Base-by-base conservation (phyloP, 164 flowering plant species). In the Macadamia integrifolia region DNA sequence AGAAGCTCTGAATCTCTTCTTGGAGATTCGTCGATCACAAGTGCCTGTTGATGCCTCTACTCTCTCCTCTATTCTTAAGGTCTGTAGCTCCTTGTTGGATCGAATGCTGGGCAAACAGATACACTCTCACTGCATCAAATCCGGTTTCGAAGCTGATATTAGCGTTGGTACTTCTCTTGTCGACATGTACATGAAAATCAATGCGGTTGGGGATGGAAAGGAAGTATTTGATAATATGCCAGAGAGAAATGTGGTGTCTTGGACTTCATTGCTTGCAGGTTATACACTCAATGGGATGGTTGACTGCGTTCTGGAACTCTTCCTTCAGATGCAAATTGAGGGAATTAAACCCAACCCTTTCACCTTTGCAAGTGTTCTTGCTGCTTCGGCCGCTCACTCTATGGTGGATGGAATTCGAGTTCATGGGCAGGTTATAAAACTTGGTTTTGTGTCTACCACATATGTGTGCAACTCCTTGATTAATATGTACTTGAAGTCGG, bases 151-250 rank as follows among this genome's bases (percentile, higher is more conserved):
- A 31, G 80, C 65, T 8, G 85, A 85, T 82, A 82, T 85, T 48
- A 86, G 92, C 65, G 96, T 88, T n/a, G 93, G 93, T 3, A 84
- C 94, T 70, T 79, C 97, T 56, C 83, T 91, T 28, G 81, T 91
- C 40, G 97, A 91, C 77, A 77, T 91, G 90, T 91, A 90, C 71
- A 79, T 90, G 87, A 91, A 88, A 70, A 81, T 76, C 43, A 74
- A 60, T 60, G 66, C 58, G 66, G 66, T 85, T 40, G 73, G 69
- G 3, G 84, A 86, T 61, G 97, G 89, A 43, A 76, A 69, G 74
- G 76, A 64, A 59, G 78, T 79, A 31, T 91, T 93, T 66, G 84
- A 84, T 72, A 82, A 81, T 58, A 88, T 91, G 91, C 80, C 70
- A 5, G 88, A 80, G 57, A 87, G 76, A 74, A 90, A 88, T 84